Base-by-base conservation (phyloP, 768 basidiomycete species). In the Auriscalpium microsporum region DNA sequence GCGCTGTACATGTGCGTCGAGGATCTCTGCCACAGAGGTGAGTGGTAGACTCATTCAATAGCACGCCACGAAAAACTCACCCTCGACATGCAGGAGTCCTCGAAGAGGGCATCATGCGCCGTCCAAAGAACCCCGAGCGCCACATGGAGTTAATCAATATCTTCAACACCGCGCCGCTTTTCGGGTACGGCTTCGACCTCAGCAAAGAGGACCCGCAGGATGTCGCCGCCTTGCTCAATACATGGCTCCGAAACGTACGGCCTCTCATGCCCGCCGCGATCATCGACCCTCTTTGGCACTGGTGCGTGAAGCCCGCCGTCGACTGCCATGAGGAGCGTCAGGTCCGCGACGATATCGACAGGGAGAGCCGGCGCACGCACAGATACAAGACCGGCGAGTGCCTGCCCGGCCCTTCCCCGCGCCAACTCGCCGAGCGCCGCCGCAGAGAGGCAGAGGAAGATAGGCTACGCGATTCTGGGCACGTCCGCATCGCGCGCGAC, bases 21-120 rank as follows among this genome's bases (percentile, higher is more conserved):
- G 45, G 75, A 79, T 58, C 61, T 79, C 38, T 76, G 76, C 54
- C 72, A 73, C 21, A 76, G 75, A 13, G 76, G 76, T 68, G 23
- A 28, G 23, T 28, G 2, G 23, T n/a, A 40, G 64, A 49, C 1
- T 48, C 61, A n/a, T 33, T 45, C 17, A 1, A 23, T 4, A 28
- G 19, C 10, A 10, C 10, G 34, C 0, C 33, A 21, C 45, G 53
- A 47, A 49, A 36, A 35, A 0, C 46, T 49, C 17, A 8, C 56
- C 46, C 23, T n/a, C 4, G 33, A 7, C 28, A 1, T 21, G 56
- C 78, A 76, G 78, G 5, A 71, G 74, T 8, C 75, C 76, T 53
- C 70, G 75, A 23, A 67, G 63, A n/a, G n/a, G n/a, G 72, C 2
- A 61, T 79, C 13, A 74, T 79, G 60, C 75, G 75, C 37, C 65